Evolutionary conservation across 495 filamentous ascomycete species (phyloP), one percentile per base, ranked within the genome.

Genomic region (Penicillium ochrochloron): DNA sequence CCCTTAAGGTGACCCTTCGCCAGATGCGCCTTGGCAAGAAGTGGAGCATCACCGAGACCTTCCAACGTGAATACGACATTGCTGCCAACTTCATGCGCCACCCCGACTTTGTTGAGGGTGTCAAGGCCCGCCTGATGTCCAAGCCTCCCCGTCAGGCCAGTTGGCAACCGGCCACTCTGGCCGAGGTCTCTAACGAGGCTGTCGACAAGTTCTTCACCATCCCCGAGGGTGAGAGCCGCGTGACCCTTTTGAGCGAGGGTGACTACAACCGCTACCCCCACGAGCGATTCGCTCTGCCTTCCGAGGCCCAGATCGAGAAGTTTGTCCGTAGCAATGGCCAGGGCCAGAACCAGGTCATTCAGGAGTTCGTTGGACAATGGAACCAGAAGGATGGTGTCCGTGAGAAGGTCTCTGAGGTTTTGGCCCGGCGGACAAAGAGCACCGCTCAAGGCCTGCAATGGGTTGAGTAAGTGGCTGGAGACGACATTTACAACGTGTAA

Each of bases 41-140:
- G 2, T 97, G 95, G 95, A 78, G 75, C 59, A 97, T 98, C 68
- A 73, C 82, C 6, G 84, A 94, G 75, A 87, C 95, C 1, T 98
- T 97, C 83, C 80, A 86, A 70, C 86, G 88, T 39, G 95, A 99
- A 78, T 82, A 93, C 75, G 80, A 86, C 65, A 88, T 98, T 39
- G 92, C 95, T 5, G 72, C 82, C 44, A 83, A 85, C 57, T 97
- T 98, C 82, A 97, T 98, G 94, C 73, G 77, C 35, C 86, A 92
- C 70, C 89, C 86, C 5, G 95, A 99, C 75, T 99, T 98, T 75
- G 85, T 85, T 51, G 88, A 92, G 75, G 95, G 95, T 42, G 94
- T 98, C 48, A 86, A 85, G 58, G 88, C 92, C 29, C 82, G 85
- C 25, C 82, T 98, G 27, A 83, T 94, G 65, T 81, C 84, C 35